phyloP scores from a whole-genome alignment of 768 basidiomycete genomes.

The Suillus subluteus region DNA sequence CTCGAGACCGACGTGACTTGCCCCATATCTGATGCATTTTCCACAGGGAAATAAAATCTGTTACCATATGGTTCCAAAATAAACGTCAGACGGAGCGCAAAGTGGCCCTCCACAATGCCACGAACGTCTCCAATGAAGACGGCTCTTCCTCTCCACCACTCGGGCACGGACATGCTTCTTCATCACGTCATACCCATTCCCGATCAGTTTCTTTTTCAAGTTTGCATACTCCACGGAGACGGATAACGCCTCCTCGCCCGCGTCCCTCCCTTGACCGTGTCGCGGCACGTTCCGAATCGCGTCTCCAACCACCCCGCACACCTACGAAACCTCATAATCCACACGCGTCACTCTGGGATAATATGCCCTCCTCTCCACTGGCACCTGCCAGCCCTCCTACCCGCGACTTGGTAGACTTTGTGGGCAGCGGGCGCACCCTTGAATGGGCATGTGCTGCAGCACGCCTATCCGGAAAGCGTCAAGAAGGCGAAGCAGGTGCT shows the following conservation, averaged over 20 bases:
- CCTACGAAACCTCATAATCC: conserved; percentile 35
- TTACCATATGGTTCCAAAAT: conserved; percentile 41
- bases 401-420: conserved; percentile 33
- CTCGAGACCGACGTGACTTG: not conserved
- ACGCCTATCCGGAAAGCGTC: conserved; percentile 44
- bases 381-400: conserved; percentile 40
- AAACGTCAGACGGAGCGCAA: conserved; percentile 54
- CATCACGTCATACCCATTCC: conserved; percentile 38
- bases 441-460: conserved; percentile 47
- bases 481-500: conserved; percentile 33
- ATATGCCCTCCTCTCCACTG: conserved; percentile 48
- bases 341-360: conserved; percentile 33
- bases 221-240: conserved; percentile 31
- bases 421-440: conserved; percentile 31
- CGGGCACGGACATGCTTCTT: conserved; percentile 32
- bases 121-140: conserved; percentile 22
- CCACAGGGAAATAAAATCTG: conserved; percentile 38
- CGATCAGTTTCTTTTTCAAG: conserved; percentile 34
- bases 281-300: conserved; percentile 35
- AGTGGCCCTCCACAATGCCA: conserved; percentile 47
- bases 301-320: conserved; percentile 32
- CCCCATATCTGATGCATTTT: conserved; percentile 17
- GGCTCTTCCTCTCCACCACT: conserved; percentile 24
- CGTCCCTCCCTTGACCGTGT: conserved; percentile 37
- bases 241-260: conserved; percentile 32